phyloP scores from a whole-genome alignment of 305 asterid genomes.

The Solanum hybrid region DNA sequence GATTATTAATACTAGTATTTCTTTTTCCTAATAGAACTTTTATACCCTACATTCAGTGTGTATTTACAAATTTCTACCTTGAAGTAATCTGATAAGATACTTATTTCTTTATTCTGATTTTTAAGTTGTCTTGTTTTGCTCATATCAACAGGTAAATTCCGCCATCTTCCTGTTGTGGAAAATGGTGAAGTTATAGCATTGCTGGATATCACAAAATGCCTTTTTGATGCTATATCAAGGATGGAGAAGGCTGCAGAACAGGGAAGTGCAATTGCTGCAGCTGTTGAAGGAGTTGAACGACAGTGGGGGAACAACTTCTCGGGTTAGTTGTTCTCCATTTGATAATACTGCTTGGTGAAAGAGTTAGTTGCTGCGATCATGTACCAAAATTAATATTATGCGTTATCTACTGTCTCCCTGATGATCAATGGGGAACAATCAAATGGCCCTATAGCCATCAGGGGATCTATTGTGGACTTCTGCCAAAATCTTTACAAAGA shows the following conservation, averaged over 20 bases:
- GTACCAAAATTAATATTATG: not conserved
- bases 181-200: constrained; percentile 95
- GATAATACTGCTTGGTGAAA: not conserved
- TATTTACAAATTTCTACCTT: not conserved
- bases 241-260: constrained; percentile 99
- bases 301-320: constrained; percentile 77
- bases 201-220: constrained; percentile 90
- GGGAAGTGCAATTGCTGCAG: constrained; percentile 95
- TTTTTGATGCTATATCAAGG: constrained; percentile 94
- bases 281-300: constrained; percentile 97
- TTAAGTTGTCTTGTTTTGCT: not conserved
- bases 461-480: not conserved
- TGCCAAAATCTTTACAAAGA: not conserved
- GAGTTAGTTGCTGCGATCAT: not conserved
- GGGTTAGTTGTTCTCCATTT: constrained; percentile 39
- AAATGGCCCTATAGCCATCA: not conserved
- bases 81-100: not conserved
- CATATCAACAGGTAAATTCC: constrained; percentile 61
- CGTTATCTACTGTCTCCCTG: not conserved
- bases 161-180: constrained; percentile 99
- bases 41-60: not conserved
- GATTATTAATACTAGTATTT: not conserved
- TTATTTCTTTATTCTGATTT: not conserved
- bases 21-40: not conserved
- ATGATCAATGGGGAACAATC: not conserved